Base-by-base conservation (phyloP, 1,284 basidiomycete species). In the Sanguinoderma infundibulare region DNA sequence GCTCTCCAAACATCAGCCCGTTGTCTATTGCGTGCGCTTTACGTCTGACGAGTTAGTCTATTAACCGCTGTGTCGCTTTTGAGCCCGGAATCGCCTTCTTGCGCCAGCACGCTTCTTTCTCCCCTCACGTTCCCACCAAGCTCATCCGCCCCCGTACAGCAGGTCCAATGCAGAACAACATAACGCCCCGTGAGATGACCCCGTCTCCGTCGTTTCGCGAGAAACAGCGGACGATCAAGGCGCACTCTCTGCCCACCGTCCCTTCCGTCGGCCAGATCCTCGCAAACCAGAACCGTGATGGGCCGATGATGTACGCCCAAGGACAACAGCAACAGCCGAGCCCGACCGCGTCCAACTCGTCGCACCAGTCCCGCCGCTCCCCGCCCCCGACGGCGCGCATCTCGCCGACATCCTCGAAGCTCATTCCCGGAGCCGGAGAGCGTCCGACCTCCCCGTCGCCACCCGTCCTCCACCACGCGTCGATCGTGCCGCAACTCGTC, bases 201-300 rank as follows among this genome's bases (percentile, higher is more conserved):
- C 86, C 85, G 39, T 90, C 90, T 2, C 89, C 90, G 38, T 80
- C 84, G 30, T 79, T 83, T 69, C 82, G 83, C 55, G 84, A 89
- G 63, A 79, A 85, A 67, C 80, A 82, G 63, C 80, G 89, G 44
- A 78, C 84, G 20, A 71, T 81, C 30, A 89, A 89, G 67, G 72
- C 85, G 1, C 83, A 86, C 66, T 87, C 87, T 0, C 79, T 89
- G 78, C 84, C 87, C 60, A 74, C 84, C 70, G 83, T 86, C 5
- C 84, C 87, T 53, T 80, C 82, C 12, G 77, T 83, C 46, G 77
- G 79, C 69, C 83, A 86, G 62, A 73, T 84, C 20, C 83, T 78
- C 63, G 78, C 71, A 20, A 67, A 56, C 62, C 62, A 63, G 59
- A 58, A 69, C 54, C 30, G 49, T 32, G 30, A 44, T 20, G 67